Percentiles rank a stretch among this genome's conserved stretches.
Evolutionary conservation across 495 filamentous ascomycete species (phyloP).

Genomic region (Chaetomium cochliodes): DNA sequence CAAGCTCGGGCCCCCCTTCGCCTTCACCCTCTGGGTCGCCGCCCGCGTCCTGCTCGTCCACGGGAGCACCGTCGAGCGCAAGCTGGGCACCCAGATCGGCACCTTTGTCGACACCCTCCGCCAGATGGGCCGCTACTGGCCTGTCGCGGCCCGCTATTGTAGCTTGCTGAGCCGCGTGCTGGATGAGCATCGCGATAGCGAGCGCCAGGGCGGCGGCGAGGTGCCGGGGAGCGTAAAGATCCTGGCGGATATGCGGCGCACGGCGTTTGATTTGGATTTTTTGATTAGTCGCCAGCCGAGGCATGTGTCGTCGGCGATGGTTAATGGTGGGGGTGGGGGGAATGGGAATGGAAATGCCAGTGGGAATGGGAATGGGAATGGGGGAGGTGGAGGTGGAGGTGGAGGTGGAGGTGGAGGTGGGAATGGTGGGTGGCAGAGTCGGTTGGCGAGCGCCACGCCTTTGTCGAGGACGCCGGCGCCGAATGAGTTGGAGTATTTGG

Average conservation of each 20-base stretch:
- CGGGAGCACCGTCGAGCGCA: slow-evolving; percentile 80
- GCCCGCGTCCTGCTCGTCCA: slow-evolving; percentile 82
- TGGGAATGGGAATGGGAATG: slow-evolving; percentile 19
- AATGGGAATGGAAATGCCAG: slow-evolving; percentile 22
- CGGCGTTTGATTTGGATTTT: slow-evolving; percentile 83
- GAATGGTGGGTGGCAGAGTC: slow-evolving; percentile 31
- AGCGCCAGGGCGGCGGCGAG: slow-evolving; percentile 68
- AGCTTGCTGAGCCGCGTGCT: slow-evolving; percentile 77
- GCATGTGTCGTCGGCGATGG: slow-evolving; percentile 37
- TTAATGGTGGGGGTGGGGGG: too few species aligned
- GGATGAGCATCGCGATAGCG: slow-evolving; percentile 77
- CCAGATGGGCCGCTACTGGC: slow-evolving; percentile 79
- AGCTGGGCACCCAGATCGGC: slow-evolving; percentile 70
- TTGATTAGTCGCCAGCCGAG: slow-evolving; percentile 80
- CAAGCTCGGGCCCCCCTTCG: slow-evolving; percentile 82
- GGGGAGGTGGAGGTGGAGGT: slow-evolving; percentile 6
- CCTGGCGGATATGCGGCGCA: slow-evolving; percentile 82
- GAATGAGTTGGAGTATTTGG: slow-evolving; percentile 84
- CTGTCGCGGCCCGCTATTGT: slow-evolving; percentile 78
- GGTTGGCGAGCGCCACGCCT: slow-evolving; percentile 45
- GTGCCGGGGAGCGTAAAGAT: slow-evolving; percentile 82
- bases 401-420: neutral
- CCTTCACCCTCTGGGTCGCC: slow-evolving; percentile 90
- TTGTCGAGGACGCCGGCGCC: slow-evolving; percentile 61
- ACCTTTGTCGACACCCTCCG: slow-evolving; percentile 77